phyloP scores from a whole-genome alignment of 108 stramenopile genomes.

The Chaetoceros tenuissimus region DNA sequence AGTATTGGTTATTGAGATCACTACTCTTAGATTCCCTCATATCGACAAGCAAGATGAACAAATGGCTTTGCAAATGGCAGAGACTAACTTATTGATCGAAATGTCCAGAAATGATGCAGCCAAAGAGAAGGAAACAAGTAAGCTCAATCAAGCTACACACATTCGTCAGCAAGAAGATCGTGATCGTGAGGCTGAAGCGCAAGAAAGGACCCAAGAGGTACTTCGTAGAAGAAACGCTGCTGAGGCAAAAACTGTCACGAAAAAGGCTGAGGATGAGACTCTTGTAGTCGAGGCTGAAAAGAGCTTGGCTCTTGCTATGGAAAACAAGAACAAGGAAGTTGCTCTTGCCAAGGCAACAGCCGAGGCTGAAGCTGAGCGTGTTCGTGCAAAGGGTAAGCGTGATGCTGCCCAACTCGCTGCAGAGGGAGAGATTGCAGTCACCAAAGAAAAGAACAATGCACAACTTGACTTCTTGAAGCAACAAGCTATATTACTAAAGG shows the following conservation, averaged over 20 bases:
- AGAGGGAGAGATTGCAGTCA: neutral
- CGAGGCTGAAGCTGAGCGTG: neutral
- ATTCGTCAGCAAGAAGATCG: conserved; percentile 3
- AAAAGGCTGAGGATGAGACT: neutral
- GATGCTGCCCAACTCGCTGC: neutral
- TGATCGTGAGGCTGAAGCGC: conserved; percentile 1
- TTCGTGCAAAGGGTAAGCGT: neutral
- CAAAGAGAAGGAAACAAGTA: conserved; percentile 1
- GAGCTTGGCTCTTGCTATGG: neutral
- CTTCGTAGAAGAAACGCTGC: neutral
- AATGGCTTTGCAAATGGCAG: conserved; percentile 1
- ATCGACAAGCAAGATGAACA: conserved; percentile 1
- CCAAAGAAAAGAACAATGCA: neutral
- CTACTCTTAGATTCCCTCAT: neutral
- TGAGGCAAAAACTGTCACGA: conserved; percentile 1
- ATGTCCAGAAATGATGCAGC: neutral
- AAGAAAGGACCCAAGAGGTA: conserved; percentile 1
- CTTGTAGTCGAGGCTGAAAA: neutral
- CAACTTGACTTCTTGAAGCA: neutral
- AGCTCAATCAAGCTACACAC: conserved; percentile 3
- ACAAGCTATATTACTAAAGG: neutral
- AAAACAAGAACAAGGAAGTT: conserved; percentile 4
- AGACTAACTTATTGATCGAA: conserved; percentile 1
- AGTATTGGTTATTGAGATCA: neutral
- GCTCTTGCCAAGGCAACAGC: conserved; percentile 1